Evolutionary conservation across 2,329 filamentous ascomycete species (phyloP).

Genomic region (Ceratocystis cubensis): DNA sequence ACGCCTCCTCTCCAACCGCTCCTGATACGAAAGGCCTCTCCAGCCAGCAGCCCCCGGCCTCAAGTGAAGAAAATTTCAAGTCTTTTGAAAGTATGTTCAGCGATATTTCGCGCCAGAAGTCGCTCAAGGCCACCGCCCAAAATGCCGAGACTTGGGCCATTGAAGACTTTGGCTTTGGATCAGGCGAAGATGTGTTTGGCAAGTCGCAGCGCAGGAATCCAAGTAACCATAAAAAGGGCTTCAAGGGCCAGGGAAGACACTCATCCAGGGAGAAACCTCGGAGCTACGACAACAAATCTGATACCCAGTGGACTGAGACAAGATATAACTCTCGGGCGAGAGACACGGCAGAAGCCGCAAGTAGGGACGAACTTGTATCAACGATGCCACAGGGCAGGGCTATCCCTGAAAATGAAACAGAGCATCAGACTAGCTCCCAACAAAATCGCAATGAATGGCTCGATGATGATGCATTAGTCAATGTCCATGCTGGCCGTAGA

Average conservation of each 20-base stretch:
- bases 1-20: background rate
- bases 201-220: background rate
- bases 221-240: background rate
- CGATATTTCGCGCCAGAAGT: background rate
- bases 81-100: constrained; percentile 16
- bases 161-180: constrained; percentile 20
- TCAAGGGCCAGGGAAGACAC: background rate
- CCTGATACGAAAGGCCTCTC: background rate
- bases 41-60: background rate
- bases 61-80: background rate
- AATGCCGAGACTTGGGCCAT: constrained; percentile 13
- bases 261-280: background rate
- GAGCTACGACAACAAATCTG: background rate
- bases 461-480: background rate
- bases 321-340: too few relatives aligned
- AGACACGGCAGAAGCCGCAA: too few relatives aligned
- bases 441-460: background rate
- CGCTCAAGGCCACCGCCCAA: constrained; percentile 3
- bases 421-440: background rate
- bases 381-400: background rate
- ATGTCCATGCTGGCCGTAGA: background rate
- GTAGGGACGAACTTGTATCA: too few relatives aligned
- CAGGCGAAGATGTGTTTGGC: constrained; percentile 6
- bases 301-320: background rate
- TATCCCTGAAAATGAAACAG: background rate